phyloP scores from a whole-genome alignment of 805 yeast species.

The Phaffomyces thermotolerans region DNA sequence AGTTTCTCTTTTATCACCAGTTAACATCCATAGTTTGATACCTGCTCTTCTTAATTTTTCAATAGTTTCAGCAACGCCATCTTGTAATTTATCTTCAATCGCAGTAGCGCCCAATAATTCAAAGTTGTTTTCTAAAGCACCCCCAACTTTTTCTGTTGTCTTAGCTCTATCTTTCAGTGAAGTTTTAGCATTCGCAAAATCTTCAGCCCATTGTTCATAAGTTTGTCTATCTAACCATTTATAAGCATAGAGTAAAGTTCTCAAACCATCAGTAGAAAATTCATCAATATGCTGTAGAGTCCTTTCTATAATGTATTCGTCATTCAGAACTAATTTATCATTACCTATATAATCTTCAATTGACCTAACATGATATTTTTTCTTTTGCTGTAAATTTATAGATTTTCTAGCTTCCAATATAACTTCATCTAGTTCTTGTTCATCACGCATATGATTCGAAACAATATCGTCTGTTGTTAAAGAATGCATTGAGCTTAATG shows the following conservation, averaged over 20 bases:
- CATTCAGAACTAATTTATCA: slow-evolving; percentile 58
- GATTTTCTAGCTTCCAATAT: slow-evolving; percentile 49
- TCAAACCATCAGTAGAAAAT: slow-evolving; percentile 88
- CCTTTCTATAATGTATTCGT: slow-evolving; percentile 69
- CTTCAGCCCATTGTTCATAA: slow-evolving; percentile 58
- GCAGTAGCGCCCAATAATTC: slow-evolving; percentile 88
- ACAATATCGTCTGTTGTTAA: slow-evolving; percentile 39
- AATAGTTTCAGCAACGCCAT: slow-evolving; percentile 94
- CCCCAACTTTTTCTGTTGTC: slow-evolving; percentile 68
- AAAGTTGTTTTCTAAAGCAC: slow-evolving; percentile 58
- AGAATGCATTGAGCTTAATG: slow-evolving; percentile 19
- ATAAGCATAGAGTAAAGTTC: slow-evolving; percentile 82
- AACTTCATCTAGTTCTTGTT: slow-evolving; percentile 47
- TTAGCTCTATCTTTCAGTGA: slow-evolving; percentile 60
- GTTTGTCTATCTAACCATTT: slow-evolving; percentile 56
- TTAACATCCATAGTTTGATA: slow-evolving; percentile 94
- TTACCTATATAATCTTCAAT: slow-evolving; percentile 34
- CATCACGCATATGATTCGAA: slow-evolving; percentile 35
- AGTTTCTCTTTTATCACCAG: slow-evolving; percentile 97
- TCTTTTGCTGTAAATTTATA: slow-evolving; percentile 49
- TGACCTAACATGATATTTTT: slow-evolving; percentile 36
- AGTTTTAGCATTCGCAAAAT: slow-evolving; percentile 71
- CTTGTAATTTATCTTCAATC: slow-evolving; percentile 92
- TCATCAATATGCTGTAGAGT: slow-evolving; percentile 90
- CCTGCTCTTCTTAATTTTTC: slow-evolving; percentile 91